phyloP scores from a whole-genome alignment of 2,329 filamentous ascomycete genomes.

The Aspergillus pseudoglaucus region DNA sequence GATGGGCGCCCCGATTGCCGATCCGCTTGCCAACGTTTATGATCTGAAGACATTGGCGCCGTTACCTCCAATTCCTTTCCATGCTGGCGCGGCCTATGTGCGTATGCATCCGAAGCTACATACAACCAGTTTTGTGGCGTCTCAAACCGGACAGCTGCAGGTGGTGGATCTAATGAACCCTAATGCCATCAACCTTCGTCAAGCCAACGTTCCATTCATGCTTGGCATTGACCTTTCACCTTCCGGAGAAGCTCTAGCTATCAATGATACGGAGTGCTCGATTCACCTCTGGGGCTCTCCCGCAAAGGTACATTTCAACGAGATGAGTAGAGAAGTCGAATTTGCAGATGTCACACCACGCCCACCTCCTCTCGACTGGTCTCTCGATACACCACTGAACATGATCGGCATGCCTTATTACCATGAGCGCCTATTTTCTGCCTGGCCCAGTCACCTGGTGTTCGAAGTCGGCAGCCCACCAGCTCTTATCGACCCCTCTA shows the following conservation, averaged over 20 bases:
- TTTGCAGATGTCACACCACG: constrained; percentile 65
- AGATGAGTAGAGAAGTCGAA: constrained; percentile 70
- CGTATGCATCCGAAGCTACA: constrained; percentile 95
- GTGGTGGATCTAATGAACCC: constrained; percentile 94
- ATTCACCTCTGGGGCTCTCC: constrained; percentile 87
- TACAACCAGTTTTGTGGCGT: constrained; percentile 89
- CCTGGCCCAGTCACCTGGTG: constrained; percentile 78
- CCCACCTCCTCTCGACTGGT: constrained; percentile 61
- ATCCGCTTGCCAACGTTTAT: constrained; percentile 91
- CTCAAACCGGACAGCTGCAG: constrained; percentile 87
- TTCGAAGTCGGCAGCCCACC: constrained; percentile 83
- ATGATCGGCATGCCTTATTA: constrained; percentile 90
- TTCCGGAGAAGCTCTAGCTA: constrained; percentile 75
- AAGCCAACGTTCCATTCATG: constrained; percentile 72
- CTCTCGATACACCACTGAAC: constrained; percentile 70
- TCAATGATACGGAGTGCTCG: constrained; percentile 70
- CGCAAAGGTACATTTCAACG: constrained; percentile 77
- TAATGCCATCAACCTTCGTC: constrained; percentile 76
- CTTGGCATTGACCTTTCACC: constrained; percentile 79
- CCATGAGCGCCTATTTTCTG: constrained; percentile 75
- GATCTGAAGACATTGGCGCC: constrained; percentile 86
- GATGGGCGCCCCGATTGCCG: constrained; percentile 71
- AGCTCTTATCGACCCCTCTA: constrained; percentile 62
- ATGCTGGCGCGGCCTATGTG: constrained; percentile 86
- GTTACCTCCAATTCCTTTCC: constrained; percentile 84